Base-by-base conservation (phyloP, 2,329 filamentous ascomycete species). In the Metarhizium album region DNA sequence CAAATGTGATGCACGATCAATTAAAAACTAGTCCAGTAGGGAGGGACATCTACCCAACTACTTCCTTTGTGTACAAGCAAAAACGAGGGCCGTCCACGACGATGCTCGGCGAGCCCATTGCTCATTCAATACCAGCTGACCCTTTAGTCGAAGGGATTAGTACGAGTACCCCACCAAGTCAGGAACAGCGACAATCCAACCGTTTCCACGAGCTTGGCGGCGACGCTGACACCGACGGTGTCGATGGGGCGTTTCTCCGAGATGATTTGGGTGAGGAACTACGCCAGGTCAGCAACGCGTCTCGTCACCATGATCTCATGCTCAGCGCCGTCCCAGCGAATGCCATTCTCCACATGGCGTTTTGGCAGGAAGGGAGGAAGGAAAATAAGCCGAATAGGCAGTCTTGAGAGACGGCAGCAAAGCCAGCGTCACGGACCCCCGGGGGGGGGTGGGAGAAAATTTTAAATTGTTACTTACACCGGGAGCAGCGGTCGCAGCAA, bases 121-220 rank as follows among this genome's bases (percentile, higher is more conserved):
- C 18, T 14, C 35, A 37, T 9, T 7, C 37, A 35, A 35, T 40
- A 18, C n/a, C n/a, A n/a, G n/a, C n/a, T 24, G 1, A 23, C 20
- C 16, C 45, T 40, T 51, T 86, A 90, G 65, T 90, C 82, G 70
- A 95, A 94, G 54, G 89, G 89, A 76, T 90, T 91, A 73, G 89
- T 93, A 67, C 87, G 85, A 64, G 91, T 96, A 64, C 91, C 91
- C 91, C 91, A 97, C 86, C 88, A 97, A 67, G 89, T 95, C 62
- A 97, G 78, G 80, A 97, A 89, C 64, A 95, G 68, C 56, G 86
- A 90, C 53, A 97, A 80, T 57, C 91, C 93, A 53, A 97, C 81
- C 3, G 93, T 96, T 81, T 97, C 93, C 60, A 95, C 80, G 60
- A 93, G 74, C 72, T 93, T 90, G 64, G 87, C 85, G 47, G 93